Conservation (phyloP, 768 basidiomycete species). For the Boletus sp. region DNA sequence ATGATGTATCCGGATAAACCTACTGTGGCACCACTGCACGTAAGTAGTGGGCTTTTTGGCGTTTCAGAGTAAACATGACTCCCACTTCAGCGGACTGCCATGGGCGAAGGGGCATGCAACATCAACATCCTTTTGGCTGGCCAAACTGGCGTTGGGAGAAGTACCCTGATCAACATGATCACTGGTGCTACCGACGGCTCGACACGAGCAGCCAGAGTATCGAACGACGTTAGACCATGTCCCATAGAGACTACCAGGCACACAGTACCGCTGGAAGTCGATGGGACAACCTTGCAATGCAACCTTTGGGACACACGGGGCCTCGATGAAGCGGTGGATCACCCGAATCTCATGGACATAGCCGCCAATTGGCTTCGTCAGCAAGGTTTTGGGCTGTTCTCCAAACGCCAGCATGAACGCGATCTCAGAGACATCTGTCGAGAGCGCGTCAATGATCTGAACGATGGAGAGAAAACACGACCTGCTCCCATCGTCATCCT, state of each 20-base stretch:
- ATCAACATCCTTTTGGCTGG: constrained; percentile 23
- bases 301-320: constrained; percentile 27
- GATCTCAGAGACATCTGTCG: constrained; percentile 22
- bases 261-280: background rate
- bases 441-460: constrained; percentile 10
- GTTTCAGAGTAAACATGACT: background rate
- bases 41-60: constrained; percentile 4
- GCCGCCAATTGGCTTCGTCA: constrained; percentile 21
- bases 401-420: constrained; percentile 19
- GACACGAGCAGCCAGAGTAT: constrained; percentile 16
- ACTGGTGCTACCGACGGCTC: constrained; percentile 13
- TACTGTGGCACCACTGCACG: background rate
- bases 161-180: constrained; percentile 28
- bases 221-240: constrained; percentile 25
- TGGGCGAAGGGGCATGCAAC: background rate
- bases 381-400: constrained; percentile 15
- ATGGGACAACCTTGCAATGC: constrained; percentile 8
- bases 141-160: constrained; percentile 29
- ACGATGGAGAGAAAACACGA: constrained; percentile 5
- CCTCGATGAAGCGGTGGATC: constrained; percentile 25
- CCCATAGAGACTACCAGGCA: constrained; percentile 20
- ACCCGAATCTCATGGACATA: constrained; percentile 18
- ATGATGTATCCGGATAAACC: background rate
- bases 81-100: background rate
- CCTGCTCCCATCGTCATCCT: constrained; percentile 15